phyloP scores from a whole-genome alignment of 75 land plant genomes.

The Ceratopteris richardii region DNA sequence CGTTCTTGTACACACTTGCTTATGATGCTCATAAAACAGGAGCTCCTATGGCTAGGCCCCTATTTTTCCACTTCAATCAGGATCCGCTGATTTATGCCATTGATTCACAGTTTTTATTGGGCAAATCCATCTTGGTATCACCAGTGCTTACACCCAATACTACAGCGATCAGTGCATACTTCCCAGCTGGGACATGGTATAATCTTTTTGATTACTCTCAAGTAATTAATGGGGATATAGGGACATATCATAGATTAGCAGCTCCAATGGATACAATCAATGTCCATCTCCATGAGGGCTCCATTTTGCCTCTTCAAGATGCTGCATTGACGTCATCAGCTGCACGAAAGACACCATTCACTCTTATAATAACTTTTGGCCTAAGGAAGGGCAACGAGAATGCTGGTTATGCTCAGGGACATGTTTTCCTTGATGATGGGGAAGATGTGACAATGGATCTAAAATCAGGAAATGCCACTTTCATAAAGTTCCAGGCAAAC shows the following conservation, averaged over 20 bases:
- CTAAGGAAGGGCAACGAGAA: conserved; percentile 6
- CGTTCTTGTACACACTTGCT: conserved; percentile 66
- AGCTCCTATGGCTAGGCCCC: conserved; percentile 74
- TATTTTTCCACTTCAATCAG: conserved; percentile 72
- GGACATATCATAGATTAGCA: conserved; percentile 26
- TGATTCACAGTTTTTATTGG: conserved; percentile 64
- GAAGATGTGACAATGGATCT: conserved; percentile 61
- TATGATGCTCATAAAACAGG: conserved; percentile 69
- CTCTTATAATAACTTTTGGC: conserved; percentile 44
- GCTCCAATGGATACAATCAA: conserved; percentile 67
- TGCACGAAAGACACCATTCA: conserved; percentile 57
- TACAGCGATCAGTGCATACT: conserved; percentile 53
- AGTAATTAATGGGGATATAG: conserved; percentile 16
- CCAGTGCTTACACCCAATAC: conserved; percentile 47
- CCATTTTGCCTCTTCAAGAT: conserved; percentile 73
- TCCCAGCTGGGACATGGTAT: conserved; percentile 86
- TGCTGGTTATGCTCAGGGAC: conserved; percentile 41
- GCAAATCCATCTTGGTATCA: conserved; percentile 59
- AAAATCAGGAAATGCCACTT: conserved; percentile 39
- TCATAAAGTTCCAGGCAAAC: conserved; percentile 38
- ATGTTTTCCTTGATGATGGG: conserved; percentile 58
- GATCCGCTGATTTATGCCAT: conserved; percentile 43
- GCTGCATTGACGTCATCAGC: conserved; percentile 43
- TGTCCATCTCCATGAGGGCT: conserved; percentile 70
- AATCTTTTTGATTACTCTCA: conserved; percentile 52